Evolutionary conservation across 83 land plant species (phyloP).

Genomic region (Diphasiastrum complanatum): DNA sequence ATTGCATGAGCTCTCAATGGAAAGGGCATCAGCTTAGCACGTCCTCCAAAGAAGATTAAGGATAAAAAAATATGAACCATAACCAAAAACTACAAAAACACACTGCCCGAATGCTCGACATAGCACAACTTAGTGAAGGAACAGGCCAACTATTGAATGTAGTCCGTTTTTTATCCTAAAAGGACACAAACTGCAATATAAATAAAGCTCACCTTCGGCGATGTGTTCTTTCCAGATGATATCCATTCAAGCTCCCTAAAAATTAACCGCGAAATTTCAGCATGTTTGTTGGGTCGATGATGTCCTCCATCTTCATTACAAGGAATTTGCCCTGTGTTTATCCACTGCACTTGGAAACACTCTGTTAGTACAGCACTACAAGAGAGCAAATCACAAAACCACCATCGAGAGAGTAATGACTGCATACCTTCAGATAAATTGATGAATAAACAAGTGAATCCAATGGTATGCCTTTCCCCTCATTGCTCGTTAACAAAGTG

Average conservation of each 20-base stretch:
- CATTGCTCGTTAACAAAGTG: slow-evolving; percentile 38
- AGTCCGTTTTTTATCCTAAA: too few species aligned
- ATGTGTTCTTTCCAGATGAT: slow-evolving; percentile 33
- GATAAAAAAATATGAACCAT: too few species aligned
- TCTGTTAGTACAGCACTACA: too few species aligned
- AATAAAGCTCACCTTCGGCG: slow-evolving; percentile 44
- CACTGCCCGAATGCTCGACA: too few species aligned
- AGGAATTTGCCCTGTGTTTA: slow-evolving; percentile 93
- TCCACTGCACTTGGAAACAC: slow-evolving; percentile 59
- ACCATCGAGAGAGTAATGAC: background rate
- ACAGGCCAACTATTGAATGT: too few species aligned
- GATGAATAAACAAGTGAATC: slow-evolving; percentile 66
- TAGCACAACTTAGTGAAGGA: too few species aligned
- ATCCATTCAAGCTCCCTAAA: slow-evolving; percentile 87
- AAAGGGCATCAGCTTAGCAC: background rate
- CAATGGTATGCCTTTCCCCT: slow-evolving; percentile 37
- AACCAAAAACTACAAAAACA: too few species aligned
- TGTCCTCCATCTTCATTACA: slow-evolving; percentile 98
- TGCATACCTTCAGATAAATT: slow-evolving; percentile 62
- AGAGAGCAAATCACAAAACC: too few species aligned
- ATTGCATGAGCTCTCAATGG: background rate
- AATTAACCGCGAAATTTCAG: slow-evolving; percentile 80
- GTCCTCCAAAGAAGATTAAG: too few species aligned
- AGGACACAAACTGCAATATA: too few species aligned
- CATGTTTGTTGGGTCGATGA: slow-evolving; percentile 91